Evolutionary conservation across 331 rosid species (phyloP).

Genomic region (Dryas integrifolia): DNA sequence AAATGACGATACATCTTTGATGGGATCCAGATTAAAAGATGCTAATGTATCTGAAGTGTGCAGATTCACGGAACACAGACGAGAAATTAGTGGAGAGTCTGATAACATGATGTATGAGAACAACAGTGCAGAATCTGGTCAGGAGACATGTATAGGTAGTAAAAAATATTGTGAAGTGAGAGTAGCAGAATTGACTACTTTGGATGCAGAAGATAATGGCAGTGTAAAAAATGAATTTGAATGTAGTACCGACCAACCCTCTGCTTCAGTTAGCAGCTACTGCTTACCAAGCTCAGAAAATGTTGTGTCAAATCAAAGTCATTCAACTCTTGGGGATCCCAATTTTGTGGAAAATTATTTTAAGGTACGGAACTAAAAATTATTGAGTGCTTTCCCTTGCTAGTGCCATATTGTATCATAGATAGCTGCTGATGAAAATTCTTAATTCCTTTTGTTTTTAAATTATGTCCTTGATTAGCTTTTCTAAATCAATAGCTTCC

Average conservation of each 20-base stretch:
- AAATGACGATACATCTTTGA: constrained; percentile 34
- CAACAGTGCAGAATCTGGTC: constrained; percentile 28
- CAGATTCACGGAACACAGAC: constrained; percentile 25
- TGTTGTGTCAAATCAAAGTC: constrained; percentile 47
- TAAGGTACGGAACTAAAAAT: constrained; percentile 52
- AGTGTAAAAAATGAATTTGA: constrained; percentile 35
- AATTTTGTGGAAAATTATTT: constrained; percentile 92
- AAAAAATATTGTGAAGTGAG: constrained; percentile 34
- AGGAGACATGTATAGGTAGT: constrained; percentile 27
- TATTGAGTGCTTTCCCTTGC: background rate
- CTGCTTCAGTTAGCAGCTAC: constrained; percentile 38
- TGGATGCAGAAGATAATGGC: constrained; percentile 31
- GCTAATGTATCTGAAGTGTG: constrained; percentile 29
- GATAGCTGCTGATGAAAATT: background rate
- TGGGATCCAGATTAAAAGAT: constrained; percentile 43
- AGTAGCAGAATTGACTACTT: constrained; percentile 31
- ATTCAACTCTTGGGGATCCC: constrained; percentile 69
- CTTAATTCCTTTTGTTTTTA: background rate
- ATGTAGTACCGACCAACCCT: constrained; percentile 36
- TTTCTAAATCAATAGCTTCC: background rate
- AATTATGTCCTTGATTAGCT: background rate
- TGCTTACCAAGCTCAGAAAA: constrained; percentile 38
- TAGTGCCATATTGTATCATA: background rate
- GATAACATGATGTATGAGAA: constrained; percentile 34
- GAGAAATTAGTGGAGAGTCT: constrained; percentile 33